Base-by-base conservation (phyloP, 768 basidiomycete genomes). In the Leucocoprinus leucothites region DNA sequence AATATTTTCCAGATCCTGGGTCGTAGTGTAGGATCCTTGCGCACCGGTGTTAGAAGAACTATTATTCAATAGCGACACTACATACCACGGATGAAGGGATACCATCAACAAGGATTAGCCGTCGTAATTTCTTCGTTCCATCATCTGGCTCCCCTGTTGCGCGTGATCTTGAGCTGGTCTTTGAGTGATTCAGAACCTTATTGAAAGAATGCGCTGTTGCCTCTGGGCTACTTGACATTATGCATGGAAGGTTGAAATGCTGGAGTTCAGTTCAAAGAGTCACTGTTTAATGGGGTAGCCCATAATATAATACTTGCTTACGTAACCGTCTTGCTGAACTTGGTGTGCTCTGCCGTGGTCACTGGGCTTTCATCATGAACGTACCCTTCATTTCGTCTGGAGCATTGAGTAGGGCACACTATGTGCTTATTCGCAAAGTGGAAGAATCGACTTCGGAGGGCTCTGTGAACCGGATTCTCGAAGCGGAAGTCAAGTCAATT, bases 1-100 rank as follows among this genome's bases (percentile, higher is more conserved):
- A 98, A 80, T 51, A 98, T 88, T 71, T 96, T 97, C 96, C 96
- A 98, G 76, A 93, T 87, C 48, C 89, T 80, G 19, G 92, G 90
- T 14, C 93, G 81, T n/a, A 94, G 73, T n/a, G 86, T 87, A 13
- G 86, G 73, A 60, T 93, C 92, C 92, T 91, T 51, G 34, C 44
- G 22, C 11, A 13, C 11, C 46, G 36, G 3, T 25, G 48, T 59
- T 41, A 50, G 24, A 48, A 24, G 19, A 25, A 13, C 14, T 8
- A 22, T 24, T 34, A 22, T 25, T 3, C 22, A 40, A 16, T 25
- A 25, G 14, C 25, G 21, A 51, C 24, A 25, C 11, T 21, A 79
- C 87, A 57, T 67, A 92, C 94, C 40, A 77, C 74, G 42, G 80
- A 71, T 13, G 89, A 89, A 16, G 94, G 94, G 55, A 96, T 91